Percentiles rank a stretch among this genome's conserved stretches.
Evolutionary conservation across 1,284 basidiomycete species (phyloP).

Genomic region (Crucibulum parvulum): DNA sequence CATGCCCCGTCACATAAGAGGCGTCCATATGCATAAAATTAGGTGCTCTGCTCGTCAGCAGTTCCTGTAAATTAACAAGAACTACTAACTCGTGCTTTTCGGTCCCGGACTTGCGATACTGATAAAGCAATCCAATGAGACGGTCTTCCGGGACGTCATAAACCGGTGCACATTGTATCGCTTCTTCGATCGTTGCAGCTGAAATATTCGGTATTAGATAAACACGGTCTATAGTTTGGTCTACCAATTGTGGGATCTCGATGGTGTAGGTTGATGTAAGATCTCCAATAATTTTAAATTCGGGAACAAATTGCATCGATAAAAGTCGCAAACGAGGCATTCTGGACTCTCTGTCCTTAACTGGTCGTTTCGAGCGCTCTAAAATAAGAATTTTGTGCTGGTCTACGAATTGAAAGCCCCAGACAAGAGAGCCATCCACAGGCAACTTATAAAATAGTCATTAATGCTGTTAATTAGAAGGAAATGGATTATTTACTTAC

Average conservation of each 20-base stretch:
- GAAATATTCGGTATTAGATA: no score
- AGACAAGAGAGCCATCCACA: neutral
- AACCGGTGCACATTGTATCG: neutral
- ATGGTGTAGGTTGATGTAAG: no score
- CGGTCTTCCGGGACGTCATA: neutral
- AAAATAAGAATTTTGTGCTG: neutral
- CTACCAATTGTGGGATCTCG: no score
- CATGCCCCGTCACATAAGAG: neutral
- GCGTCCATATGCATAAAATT: neutral
- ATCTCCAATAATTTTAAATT: neutral
- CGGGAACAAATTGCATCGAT: neutral
- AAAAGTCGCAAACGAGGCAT: neutral
- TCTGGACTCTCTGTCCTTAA: neutral
- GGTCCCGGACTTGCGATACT: neutral
- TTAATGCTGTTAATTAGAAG: neutral
- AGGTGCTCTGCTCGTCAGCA: neutral
- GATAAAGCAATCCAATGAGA: constrained; percentile 1
- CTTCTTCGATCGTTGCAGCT: no score
- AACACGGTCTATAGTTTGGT: no score
- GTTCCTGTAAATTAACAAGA: neutral
- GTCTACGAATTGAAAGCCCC: constrained; percentile 5
- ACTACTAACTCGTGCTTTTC: constrained; percentile 1
- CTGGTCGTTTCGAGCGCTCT: neutral
- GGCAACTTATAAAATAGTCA: neutral
- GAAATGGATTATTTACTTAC: neutral